Percentiles rank a stretch among this genome's conserved stretches.
Conservation (phyloP, 2,329 filamentous ascomycete genomes). For the Phialophora macrospora region DNA sequence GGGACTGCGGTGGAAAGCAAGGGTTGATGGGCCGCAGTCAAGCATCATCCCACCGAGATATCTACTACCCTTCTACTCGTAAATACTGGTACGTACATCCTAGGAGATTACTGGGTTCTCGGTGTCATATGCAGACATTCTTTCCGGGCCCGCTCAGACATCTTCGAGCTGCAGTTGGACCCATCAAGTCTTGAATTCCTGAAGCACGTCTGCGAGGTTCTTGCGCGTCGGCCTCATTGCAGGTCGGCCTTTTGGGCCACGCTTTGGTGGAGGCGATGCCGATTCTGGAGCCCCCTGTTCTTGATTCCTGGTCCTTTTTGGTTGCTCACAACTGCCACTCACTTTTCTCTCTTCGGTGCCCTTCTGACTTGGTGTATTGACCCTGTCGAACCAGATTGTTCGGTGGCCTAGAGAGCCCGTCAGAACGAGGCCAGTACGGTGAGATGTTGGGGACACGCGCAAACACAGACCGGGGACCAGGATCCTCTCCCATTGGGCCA, state of each 20-base stretch:
- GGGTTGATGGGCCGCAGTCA: neutral
- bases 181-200: slow-evolving; percentile 20
- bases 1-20: neutral
- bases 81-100: neutral
- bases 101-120: neutral
- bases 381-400: slow-evolving; percentile 39
- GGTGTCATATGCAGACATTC: neutral
- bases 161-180: neutral
- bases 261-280: slow-evolving; percentile 30
- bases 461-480: neutral
- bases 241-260: slow-evolving; percentile 17
- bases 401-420: slow-evolving; percentile 19
- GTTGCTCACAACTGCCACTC: slow-evolving; percentile 18
- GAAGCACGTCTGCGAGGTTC: slow-evolving; percentile 24
- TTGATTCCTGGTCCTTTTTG: slow-evolving; percentile 28
- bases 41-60: neutral
- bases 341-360: neutral
- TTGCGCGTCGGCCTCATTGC: slow-evolving; percentile 17
- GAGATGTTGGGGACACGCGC: neutral
- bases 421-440: neutral
- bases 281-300: slow-evolving; percentile 20
- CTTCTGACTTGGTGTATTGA: slow-evolving; percentile 20
- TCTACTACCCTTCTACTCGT: neutral
- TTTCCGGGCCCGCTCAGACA: neutral
- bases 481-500: neutral